These are phyloP conservation scores for Pseudogymnoascus pannorum DNA, from an alignment of 2,329 filamentous ascomycete genomes.

Conservation along the genomic window DNA sequence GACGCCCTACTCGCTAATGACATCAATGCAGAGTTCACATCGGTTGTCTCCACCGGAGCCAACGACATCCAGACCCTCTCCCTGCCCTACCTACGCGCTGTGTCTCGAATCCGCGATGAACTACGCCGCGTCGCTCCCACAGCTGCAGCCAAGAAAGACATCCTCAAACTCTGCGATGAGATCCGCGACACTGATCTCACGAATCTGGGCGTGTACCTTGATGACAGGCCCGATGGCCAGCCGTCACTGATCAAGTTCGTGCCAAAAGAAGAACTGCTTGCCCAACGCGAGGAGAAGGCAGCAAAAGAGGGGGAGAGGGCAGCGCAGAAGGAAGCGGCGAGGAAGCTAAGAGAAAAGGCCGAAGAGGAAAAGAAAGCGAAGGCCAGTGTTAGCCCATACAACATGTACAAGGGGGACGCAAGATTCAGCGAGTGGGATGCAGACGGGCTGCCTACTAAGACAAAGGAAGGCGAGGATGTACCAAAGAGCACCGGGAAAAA, in stretches of 20 bases:
- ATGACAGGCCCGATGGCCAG: conserved; percentile 62
- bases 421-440: conserved; percentile 72
- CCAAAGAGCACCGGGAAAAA: conserved; percentile 76
- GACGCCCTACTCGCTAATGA: conserved; percentile 37
- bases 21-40: conserved; percentile 41
- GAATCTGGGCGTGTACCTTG: conserved; percentile 77
- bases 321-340: conserved; percentile 48
- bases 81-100: conserved; percentile 47
- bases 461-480: conserved; percentile 71
- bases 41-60: conserved; percentile 37
- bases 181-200: conserved; percentile 77
- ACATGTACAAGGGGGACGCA: conserved; percentile 51
- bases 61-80: conserved; percentile 47
- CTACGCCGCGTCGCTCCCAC: conserved; percentile 48
- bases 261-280: conserved; percentile 48
- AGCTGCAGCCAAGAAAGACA: conserved; percentile 56
- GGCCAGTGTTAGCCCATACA: conserved; percentile 46
- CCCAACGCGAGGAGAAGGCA: conserved; percentile 51
- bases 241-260: conserved; percentile 68
- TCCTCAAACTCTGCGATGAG: conserved; percentile 69
- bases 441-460: conserved; percentile 70
- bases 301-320: conserved; percentile 55
- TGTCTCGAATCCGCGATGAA: conserved; percentile 53
- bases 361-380: conserved; percentile 50
- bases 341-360: conserved; percentile 39